Base-by-base conservation (phyloP, 805 yeast genomes). In the Monosporozyma yasuniensis region DNA sequence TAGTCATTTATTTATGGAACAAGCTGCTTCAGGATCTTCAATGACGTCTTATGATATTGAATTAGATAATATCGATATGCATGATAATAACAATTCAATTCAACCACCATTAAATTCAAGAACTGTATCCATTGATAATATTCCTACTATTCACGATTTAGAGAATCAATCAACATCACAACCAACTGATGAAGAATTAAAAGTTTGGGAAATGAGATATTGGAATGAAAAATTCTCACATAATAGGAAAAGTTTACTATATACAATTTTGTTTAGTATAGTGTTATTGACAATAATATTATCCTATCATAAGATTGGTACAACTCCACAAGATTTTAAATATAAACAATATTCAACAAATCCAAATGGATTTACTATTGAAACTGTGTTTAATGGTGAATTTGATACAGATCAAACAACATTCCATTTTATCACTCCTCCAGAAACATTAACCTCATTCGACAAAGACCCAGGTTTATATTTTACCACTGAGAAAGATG, bases 391-490 rank as follows among this genome's bases (percentile, higher is more conserved):
- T 27, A 47, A 57, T 35, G 65, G 66, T 2, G 62, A 59, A 2
- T 66, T 67, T 49, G 42, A 49, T 19, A 47, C 53, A 7, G 50
- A 52, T 18, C 61, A 60, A 23, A 49, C 51, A 9, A 50, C 60
- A 1, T 61, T 67, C 39, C 54, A 50, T 50, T 60, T 61, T 53
- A 61, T 63, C 3, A 55, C 51, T 11, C 67, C 64, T 4, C 61
- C 67, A 3, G 47, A 52, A 8, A 47, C 47, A 1, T 39, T 56
- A 2, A 28, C 52, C n/a, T 47, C 51, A 3, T 64, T 64, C 22
- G 61, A 60, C 7, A 56, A 56, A 4, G 83, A 78, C 51, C 73
- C 76, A 32, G 83, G 82, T 1, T 58, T 70, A 18, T 74, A 74
- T 47, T 47, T 61, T 19, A 56, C 61, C 2, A 48, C 56, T 1